Percentiles rank a stretch among this genome's conserved stretches.
Evolutionary conservation across 2,329 filamentous ascomycete genomes (phyloP).

Genomic region (Xylaria sp.): DNA sequence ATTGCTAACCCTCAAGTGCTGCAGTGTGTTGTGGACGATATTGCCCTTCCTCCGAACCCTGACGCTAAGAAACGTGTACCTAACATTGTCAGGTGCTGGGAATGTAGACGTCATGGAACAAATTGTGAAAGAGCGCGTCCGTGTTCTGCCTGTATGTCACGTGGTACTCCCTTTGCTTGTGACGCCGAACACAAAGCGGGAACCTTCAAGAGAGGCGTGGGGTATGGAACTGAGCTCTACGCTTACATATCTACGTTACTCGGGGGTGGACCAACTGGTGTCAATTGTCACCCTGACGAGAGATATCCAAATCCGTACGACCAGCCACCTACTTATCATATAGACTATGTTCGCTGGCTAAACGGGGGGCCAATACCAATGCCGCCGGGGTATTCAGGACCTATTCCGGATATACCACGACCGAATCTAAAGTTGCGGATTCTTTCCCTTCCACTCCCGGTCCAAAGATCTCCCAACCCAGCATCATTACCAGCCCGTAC

Average conservation of each 20-base stretch:
- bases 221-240: constrained; percentile 8
- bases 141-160: not conserved
- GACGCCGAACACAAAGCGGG: not conserved
- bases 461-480: not conserved
- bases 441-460: not conserved
- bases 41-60: constrained; percentile 9
- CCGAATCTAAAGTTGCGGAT: not conserved
- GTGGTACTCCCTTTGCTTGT: not conserved
- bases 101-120: not conserved
- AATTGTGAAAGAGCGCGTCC: constrained; percentile 19
- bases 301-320: accelerated
- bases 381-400: not conserved
- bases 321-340: constrained; percentile 11
- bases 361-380: constrained; percentile 9
- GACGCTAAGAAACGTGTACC: not conserved
- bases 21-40: constrained; percentile 16
- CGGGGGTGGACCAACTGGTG: not conserved
- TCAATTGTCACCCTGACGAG: not conserved
- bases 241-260: not conserved
- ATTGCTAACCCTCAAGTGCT: not conserved
- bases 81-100: not conserved
- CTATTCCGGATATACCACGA: not conserved
- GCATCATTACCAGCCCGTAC: too few relatives aligned
- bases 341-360: not conserved
- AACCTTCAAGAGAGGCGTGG: not conserved